phyloP scores from a whole-genome alignment of 495 filamentous ascomycete species.

The Hyphodiscus hymeniophilus region DNA sequence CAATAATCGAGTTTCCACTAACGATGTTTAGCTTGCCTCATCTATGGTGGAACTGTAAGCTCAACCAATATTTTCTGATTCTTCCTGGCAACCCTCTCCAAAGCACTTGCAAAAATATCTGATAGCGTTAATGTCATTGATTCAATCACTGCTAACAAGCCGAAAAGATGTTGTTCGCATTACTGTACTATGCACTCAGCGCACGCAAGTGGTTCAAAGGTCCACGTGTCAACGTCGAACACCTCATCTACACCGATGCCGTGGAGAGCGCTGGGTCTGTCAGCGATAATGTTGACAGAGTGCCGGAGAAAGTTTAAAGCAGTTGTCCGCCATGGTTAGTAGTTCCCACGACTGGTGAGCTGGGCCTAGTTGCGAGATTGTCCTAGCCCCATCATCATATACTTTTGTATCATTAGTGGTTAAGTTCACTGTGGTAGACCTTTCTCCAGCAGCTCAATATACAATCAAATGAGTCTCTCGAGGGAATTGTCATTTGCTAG shows the following conservation, averaged over 20 bases:
- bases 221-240: slow-evolving; percentile 56
- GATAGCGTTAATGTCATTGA: slow-evolving; percentile 12
- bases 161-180: slow-evolving; percentile 47
- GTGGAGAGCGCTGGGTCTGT: background rate
- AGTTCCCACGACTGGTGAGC: too few relatives aligned
- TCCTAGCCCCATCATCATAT: too few relatives aligned
- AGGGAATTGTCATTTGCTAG: too few relatives aligned
- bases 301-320: background rate
- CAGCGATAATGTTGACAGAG: background rate
- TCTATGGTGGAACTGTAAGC: background rate
- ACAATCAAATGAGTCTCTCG: too few relatives aligned
- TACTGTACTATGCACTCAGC: slow-evolving; percentile 60
- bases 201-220: slow-evolving; percentile 66
- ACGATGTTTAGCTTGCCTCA: background rate
- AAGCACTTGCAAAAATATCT: background rate
- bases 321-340: too few relatives aligned
- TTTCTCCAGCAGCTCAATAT: too few relatives aligned
- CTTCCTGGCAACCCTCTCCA: background rate
- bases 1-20: background rate
- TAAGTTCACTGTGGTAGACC: too few relatives aligned
- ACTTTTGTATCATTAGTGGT: too few relatives aligned
- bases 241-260: background rate
- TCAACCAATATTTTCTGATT: background rate
- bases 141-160: slow-evolving; percentile 16
- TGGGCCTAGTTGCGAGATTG: too few relatives aligned